phyloP scores from a whole-genome alignment of 1,284 basidiomycete genomes.

The Wallemia hederae region DNA sequence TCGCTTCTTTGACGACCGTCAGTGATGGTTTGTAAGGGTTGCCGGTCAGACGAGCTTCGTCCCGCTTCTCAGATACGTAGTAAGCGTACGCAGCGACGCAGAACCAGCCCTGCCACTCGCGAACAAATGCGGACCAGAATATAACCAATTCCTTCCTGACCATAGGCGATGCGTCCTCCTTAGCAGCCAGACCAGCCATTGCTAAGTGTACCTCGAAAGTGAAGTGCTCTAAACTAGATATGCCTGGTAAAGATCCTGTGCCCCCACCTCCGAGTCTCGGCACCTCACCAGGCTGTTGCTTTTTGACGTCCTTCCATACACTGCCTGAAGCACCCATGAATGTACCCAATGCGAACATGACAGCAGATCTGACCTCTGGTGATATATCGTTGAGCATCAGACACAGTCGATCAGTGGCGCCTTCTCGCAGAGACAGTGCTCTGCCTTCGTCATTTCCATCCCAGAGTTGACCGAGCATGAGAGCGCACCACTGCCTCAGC shows the following conservation, averaged over 20 bases:
- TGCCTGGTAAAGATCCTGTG: slow-evolving; percentile 49
- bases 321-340: slow-evolving; percentile 64
- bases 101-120: slow-evolving; percentile 88
- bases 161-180: slow-evolving; percentile 84
- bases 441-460: slow-evolving; percentile 74
- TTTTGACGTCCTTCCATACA: slow-evolving; percentile 27
- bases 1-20: slow-evolving; percentile 22
- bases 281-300: slow-evolving; percentile 13
- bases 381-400: slow-evolving; percentile 58
- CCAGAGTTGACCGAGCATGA: slow-evolving; percentile 91
- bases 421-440: slow-evolving; percentile 46
- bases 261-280: slow-evolving; percentile 38
- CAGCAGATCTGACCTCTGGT: slow-evolving; percentile 72
- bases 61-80: slow-evolving; percentile 44
- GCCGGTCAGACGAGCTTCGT: slow-evolving; percentile 6
- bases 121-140: slow-evolving; percentile 68
- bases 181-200: slow-evolving; percentile 31
- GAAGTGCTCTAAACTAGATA: slow-evolving; percentile 39
- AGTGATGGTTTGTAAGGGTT: slow-evolving; percentile 36
- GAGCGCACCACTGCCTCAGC: slow-evolving; percentile 69
- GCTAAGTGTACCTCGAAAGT: slow-evolving; percentile 26
- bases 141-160: slow-evolving; percentile 82
- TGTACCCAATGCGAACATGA: slow-evolving; percentile 70
- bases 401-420: slow-evolving; percentile 63
- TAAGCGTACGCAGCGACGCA: slow-evolving; percentile 86